Conservation (phyloP, 2,329 filamentous ascomycete genomes). For the Colletotrichum zoysiae region DNA sequence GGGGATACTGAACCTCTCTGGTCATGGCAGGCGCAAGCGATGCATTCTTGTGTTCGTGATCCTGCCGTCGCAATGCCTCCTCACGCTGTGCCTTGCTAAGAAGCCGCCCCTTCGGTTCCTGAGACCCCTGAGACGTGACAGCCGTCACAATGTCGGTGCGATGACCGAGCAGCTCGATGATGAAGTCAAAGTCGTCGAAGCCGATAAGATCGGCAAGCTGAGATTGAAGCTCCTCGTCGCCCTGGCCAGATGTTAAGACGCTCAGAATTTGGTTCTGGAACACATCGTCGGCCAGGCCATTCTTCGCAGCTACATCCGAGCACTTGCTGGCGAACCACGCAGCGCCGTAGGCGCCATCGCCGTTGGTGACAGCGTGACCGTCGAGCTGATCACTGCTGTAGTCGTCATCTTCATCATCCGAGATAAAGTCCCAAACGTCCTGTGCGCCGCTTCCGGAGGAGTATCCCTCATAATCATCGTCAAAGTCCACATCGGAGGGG, state of each 20-base stretch:
- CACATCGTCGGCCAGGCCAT: conserved; percentile 76
- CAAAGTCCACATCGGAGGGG: conserved; percentile 66
- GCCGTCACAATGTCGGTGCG: conserved; percentile 74
- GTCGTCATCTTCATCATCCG: conserved; percentile 76
- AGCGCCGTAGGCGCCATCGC: conserved; percentile 61
- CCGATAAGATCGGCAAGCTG: conserved; percentile 90
- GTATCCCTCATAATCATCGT: conserved; percentile 72
- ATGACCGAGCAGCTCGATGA: conserved; percentile 89
- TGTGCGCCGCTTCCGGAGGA: conserved; percentile 74
- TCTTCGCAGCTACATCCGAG: conserved; percentile 72
- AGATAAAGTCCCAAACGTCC: conserved; percentile 95
- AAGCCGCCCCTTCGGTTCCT: conserved; percentile 64
- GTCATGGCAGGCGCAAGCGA: conserved; percentile 77
- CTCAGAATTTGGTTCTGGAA: conserved; percentile 83
- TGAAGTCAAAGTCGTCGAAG: conserved; percentile 92
- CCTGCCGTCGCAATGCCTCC: conserved; percentile 79
- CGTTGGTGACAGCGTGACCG: conserved; percentile 49
- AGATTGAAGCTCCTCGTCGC: conserved; percentile 91
- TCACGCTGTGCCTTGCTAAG: conserved; percentile 84
- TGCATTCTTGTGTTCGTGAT: conserved; percentile 86
- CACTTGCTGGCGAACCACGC: conserved; percentile 82
- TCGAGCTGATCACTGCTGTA: conserved; percentile 67
- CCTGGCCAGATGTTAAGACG: conserved; percentile 74
- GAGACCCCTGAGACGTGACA: conserved; percentile 50
- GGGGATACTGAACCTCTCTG: conserved; percentile 85